Percentiles rank a stretch among this genome's conserved stretches.
Evolutionary conservation across 768 basidiomycete genomes (phyloP).

Genomic region (Leucocoprinus leucothites): DNA sequence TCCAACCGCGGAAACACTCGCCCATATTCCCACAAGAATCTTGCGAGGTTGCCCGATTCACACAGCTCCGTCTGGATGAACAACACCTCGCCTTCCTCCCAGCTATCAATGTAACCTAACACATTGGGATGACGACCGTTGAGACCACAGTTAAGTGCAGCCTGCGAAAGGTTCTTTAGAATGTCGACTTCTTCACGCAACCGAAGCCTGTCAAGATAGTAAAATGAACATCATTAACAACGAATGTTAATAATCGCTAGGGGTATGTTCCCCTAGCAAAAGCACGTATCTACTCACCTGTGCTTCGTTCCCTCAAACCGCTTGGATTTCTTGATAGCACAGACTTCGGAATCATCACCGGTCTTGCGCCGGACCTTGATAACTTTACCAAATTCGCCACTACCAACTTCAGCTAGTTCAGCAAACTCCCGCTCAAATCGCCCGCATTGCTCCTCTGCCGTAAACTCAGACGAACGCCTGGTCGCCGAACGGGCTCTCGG

Average conservation of each 20-base stretch:
- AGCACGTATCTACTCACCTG: constrained; percentile 52
- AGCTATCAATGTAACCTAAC: constrained; percentile 86
- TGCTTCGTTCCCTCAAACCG: constrained; percentile 88
- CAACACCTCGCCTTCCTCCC: constrained; percentile 88
- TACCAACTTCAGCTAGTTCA: constrained; percentile 78
- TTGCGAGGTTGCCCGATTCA: constrained; percentile 86
- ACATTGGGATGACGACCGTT: constrained; percentile 70
- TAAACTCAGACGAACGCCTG: constrained; percentile 35
- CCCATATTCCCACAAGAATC: constrained; percentile 91
- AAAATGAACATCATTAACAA: constrained; percentile 3
- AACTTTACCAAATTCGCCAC: constrained; percentile 92
- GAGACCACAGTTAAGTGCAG: constrained; percentile 36
- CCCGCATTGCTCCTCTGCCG: constrained; percentile 50
- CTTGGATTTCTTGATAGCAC: constrained; percentile 94
- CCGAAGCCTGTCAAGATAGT: constrained; percentile 53
- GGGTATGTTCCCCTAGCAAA: constrained; percentile 14
- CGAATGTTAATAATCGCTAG: constrained; percentile 11
- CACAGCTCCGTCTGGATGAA: constrained; percentile 96
- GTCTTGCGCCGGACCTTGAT: constrained; percentile 78
- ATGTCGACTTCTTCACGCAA: constrained; percentile 94
- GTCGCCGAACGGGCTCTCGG: constrained; percentile 19
- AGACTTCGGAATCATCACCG: constrained; percentile 49
- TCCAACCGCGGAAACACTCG: constrained; percentile 80
- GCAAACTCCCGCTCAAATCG: constrained; percentile 81
- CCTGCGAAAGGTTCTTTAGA: constrained; percentile 65